Evolutionary conservation across 345 rosid species (phyloP).

Genomic region (Balakata baccata): DNA sequence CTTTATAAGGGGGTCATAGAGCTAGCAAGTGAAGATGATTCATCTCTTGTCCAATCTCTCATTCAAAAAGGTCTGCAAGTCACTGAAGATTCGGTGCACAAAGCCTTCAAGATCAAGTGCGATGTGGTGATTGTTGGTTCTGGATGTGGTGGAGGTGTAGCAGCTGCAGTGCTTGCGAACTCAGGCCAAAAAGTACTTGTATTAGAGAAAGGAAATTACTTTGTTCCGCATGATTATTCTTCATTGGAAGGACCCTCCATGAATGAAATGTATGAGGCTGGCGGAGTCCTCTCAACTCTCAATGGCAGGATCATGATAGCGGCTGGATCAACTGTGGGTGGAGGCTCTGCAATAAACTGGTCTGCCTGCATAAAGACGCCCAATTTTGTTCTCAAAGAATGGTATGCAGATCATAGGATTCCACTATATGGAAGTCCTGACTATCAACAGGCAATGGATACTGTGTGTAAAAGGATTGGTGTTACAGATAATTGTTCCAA

Average conservation of each 20-base stretch:
- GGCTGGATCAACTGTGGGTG: constrained; percentile 67
- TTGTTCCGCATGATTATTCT: constrained; percentile 47
- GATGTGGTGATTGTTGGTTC: constrained; percentile 62
- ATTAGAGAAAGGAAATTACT: constrained; percentile 71
- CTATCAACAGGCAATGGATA: constrained; percentile 52
- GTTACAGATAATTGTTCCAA: constrained; percentile 40
- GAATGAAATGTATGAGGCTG: constrained; percentile 48
- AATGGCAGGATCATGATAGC: constrained; percentile 43
- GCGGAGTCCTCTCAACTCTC: constrained; percentile 40
- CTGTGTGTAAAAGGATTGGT: constrained; percentile 45
- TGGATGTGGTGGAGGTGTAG: constrained; percentile 72
- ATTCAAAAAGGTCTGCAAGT: constrained; percentile 49
- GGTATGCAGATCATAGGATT: constrained; percentile 48
- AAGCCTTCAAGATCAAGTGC: constrained; percentile 49
- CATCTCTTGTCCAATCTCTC: constrained; percentile 41
- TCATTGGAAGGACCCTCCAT: constrained; percentile 63
- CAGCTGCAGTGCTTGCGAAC: constrained; percentile 64
- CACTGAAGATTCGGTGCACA: constrained; percentile 30
- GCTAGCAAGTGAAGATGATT: constrained; percentile 27
- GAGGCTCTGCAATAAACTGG: constrained; percentile 71
- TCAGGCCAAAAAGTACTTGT: constrained; percentile 58
- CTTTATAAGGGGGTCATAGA: constrained; percentile 23
- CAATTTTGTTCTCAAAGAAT: constrained; percentile 46
- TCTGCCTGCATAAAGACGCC: constrained; percentile 55
- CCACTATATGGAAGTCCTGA: constrained; percentile 37